Percentiles rank a stretch among this genome's conserved stretches.
Conservation (phyloP, 192 early-diverging fungal species). For the Linnemannia exigua region DNA sequence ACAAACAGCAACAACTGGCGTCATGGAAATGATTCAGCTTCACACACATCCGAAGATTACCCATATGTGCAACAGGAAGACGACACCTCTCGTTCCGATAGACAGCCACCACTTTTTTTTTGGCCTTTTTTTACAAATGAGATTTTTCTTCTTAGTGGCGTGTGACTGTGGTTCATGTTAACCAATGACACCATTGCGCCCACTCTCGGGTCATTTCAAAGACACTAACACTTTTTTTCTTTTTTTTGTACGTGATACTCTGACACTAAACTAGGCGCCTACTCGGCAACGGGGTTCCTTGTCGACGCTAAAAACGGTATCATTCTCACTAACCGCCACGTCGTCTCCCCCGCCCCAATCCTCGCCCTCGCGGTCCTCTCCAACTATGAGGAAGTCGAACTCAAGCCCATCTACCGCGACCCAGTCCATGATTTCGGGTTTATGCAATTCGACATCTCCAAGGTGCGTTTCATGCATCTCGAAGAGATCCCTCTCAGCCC, state of each 20-base stretch:
- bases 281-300: constrained; percentile 81
- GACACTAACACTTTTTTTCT: no score
- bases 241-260: not conserved
- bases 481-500: constrained; percentile 77
- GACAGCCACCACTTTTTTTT: not conserved
- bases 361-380: constrained; percentile 80
- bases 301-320: constrained; percentile 83
- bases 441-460: constrained; percentile 77
- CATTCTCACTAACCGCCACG: constrained; percentile 85
- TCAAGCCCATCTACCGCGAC: constrained; percentile 82
- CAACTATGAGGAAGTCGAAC: constrained; percentile 82
- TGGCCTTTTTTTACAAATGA: no score
- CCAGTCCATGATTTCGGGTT: constrained; percentile 91
- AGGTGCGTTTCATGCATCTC: constrained; percentile 79
- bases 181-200: constrained; percentile 1
- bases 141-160: constrained; percentile 1
- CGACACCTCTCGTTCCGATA: not conserved
- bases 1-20: not conserved
- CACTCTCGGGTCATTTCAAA: not conserved
- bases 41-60: not conserved
- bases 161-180: not conserved
- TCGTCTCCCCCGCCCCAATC: constrained; percentile 80
- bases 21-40: not conserved
- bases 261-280: constrained; percentile 55
- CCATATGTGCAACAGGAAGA: not conserved